Evolutionary conservation across 1,284 basidiomycete genomes (phyloP).

Genomic region (Agaricales sp.): DNA sequence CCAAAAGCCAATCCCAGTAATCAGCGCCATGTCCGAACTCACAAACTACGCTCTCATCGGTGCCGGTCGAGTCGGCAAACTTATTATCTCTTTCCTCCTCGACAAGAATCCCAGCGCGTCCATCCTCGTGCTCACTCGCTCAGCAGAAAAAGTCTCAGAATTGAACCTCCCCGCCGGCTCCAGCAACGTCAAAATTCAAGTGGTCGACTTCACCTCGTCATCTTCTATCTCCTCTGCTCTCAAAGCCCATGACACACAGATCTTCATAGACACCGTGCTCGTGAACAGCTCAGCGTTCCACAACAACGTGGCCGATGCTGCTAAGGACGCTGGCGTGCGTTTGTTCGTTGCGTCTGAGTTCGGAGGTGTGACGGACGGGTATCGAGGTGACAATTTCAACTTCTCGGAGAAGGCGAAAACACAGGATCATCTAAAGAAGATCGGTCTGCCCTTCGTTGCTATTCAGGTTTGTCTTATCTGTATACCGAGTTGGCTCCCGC

Average conservation of each 20-base stretch:
- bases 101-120: not conserved
- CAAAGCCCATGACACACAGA: not conserved
- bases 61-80: not conserved
- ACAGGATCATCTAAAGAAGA: not conserved
- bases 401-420: not conserved
- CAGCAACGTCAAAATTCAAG: not conserved
- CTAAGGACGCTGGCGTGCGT: not conserved
- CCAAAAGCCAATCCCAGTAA: too few species aligned
- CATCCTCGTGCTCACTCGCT: not conserved
- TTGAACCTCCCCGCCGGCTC: not conserved
- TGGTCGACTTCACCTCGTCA: not conserved
- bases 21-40: not conserved
- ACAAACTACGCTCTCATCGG: not conserved
- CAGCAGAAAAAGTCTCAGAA: not conserved
- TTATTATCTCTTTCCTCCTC: not conserved
- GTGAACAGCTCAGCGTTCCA: not conserved
- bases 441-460: not conserved
- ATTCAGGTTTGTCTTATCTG: not conserved
- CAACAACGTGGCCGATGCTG: not conserved
- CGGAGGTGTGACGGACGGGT: not conserved
- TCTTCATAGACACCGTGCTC: not conserved
- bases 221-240: not conserved
- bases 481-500: too few species aligned
- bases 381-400: not conserved
- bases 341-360: slow-evolving; percentile 1